A percentile compares a stretch with the other conserved stretches of the same genome.
phyloP scores from a whole-genome alignment of 164 flowering plant species.

The Litsea cubeba region DNA sequence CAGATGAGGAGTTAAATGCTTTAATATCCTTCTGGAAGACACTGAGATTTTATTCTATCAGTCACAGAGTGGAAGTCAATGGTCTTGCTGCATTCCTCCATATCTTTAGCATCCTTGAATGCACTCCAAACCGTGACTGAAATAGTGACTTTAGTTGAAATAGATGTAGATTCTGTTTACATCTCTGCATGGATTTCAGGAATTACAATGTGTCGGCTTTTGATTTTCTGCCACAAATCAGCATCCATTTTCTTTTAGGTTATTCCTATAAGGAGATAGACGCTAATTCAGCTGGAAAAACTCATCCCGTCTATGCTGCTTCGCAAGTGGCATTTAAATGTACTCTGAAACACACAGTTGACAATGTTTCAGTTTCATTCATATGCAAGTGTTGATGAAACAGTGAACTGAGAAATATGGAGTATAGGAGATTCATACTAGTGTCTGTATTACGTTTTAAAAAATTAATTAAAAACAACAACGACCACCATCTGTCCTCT shows the following conservation, averaged over 20 bases:
- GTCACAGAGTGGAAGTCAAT: too few relatives aligned
- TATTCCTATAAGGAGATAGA: background rate
- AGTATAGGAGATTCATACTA: too few relatives aligned
- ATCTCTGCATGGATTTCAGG: background rate
- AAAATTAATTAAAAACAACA: too few relatives aligned
- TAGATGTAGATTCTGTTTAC: background rate
- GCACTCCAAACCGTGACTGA: background rate
- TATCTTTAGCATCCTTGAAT: background rate
- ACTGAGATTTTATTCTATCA: background rate
- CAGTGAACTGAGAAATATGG: too few relatives aligned
- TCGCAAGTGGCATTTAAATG: background rate
- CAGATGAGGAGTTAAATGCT: background rate
- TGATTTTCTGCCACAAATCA: background rate
- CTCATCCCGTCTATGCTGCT: background rate
- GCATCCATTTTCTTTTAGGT: background rate
- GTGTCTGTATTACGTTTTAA: too few relatives aligned
- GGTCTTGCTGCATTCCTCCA: background rate
- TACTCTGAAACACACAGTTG: background rate
- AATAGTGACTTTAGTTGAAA: too few relatives aligned
- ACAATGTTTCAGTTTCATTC: too few relatives aligned
- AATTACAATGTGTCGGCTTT: background rate
- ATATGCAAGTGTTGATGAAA: too few relatives aligned
- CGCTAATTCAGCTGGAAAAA: background rate
- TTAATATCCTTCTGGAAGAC: background rate
- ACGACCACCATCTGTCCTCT: too few relatives aligned